Evolutionary conservation across 2,329 filamentous ascomycete species (phyloP).

Genomic region (Phialocephala subalpina): DNA sequence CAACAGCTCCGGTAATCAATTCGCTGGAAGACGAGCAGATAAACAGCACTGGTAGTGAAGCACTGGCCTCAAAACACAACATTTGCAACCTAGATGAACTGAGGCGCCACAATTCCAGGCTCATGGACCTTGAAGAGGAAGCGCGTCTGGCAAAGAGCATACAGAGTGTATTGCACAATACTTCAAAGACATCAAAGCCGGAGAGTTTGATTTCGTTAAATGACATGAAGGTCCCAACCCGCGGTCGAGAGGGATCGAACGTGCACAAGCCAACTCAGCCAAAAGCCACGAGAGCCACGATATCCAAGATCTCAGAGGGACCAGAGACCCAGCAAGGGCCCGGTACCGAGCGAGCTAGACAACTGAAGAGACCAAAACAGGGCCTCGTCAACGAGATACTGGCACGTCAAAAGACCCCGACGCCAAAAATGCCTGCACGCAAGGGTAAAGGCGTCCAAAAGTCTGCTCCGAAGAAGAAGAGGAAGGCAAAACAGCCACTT

Average conservation of each 20-base stretch:
- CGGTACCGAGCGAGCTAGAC: neutral
- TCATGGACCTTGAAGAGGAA: neutral
- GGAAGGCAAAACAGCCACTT: slow-evolving; percentile 8
- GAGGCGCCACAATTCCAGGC: neutral
- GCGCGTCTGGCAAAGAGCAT: neutral
- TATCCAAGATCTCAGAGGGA: neutral
- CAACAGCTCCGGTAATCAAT: neutral
- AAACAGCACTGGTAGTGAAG: no score
- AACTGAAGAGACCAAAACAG: neutral
- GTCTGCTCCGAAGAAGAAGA: neutral
- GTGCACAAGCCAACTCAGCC: neutral
- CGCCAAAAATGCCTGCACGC: neutral
- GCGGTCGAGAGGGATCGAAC: no score
- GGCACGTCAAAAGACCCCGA: neutral
- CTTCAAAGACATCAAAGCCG: neutral
- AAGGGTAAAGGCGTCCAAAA: neutral
- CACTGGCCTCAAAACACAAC: neutral
- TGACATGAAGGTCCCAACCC: no score
- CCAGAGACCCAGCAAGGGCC: neutral
- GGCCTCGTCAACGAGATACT: neutral
- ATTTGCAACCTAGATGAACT: neutral
- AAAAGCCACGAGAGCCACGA: neutral
- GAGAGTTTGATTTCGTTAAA: no score
- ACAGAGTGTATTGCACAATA: neutral
- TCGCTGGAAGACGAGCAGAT: neutral